Conservation (phyloP, 805 yeast species). For the Candida quercuum region DNA sequence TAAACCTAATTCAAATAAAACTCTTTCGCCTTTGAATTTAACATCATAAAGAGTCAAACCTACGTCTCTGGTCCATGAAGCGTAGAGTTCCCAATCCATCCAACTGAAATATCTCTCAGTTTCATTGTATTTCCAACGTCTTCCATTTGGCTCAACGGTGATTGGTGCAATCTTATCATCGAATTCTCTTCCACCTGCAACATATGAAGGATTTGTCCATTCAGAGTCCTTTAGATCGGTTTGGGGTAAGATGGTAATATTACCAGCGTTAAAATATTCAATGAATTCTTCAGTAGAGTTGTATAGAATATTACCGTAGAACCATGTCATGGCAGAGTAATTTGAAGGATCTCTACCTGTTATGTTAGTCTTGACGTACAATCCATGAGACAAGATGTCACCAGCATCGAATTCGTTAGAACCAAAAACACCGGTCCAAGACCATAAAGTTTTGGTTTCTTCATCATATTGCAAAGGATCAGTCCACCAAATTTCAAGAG, state of each 20-base stretch:
- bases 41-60: conserved; percentile 23
- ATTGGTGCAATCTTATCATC: conserved; percentile 23
- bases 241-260: conserved; percentile 16
- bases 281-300: conserved; percentile 20
- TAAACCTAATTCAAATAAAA: conserved; percentile 22
- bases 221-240: conserved; percentile 6
- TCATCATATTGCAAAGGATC: conserved; percentile 18
- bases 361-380: conserved; percentile 16
- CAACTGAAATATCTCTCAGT: conserved; percentile 24
- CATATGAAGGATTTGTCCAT: conserved; percentile 10
- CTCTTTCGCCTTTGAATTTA: conserved; percentile 26
- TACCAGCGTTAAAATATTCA: conserved; percentile 17
- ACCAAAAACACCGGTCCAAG: conserved; percentile 19
- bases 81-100: conserved; percentile 27
- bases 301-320: conserved; percentile 18
- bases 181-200: conserved; percentile 16
- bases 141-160: conserved; percentile 22
- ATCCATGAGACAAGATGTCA: conserved; percentile 20
- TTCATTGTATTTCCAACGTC: conserved; percentile 23
- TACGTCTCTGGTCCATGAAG: conserved; percentile 22
- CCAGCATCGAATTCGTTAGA: conserved; percentile 18
- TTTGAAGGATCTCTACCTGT: conserved; percentile 19
- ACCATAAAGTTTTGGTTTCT: conserved; percentile 10
- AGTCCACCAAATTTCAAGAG: conserved; percentile 20
- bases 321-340: conserved; percentile 16